Percentiles rank a stretch among this genome's conserved stretches.
These are phyloP conservation scores for Graphilbum ipis-grandicollis DNA, from an alignment of 2,329 filamentous ascomycete genomes.

Conservation along the genomic window DNA sequence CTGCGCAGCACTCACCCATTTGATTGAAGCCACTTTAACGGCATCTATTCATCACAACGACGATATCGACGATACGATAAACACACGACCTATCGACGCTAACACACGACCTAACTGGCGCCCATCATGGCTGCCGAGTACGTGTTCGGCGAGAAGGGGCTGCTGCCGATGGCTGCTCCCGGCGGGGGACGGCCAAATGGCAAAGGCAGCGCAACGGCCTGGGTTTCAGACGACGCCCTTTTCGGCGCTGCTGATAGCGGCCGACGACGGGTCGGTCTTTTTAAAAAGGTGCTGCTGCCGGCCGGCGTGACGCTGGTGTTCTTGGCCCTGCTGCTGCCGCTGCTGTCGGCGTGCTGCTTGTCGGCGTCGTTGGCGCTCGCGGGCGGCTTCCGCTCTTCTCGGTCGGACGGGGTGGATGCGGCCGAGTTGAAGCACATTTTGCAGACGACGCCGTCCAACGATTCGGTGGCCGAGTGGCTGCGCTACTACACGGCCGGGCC, in stretches of 20 bases:
- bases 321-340: slow-evolving; percentile 1
- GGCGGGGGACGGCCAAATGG: too few relatives aligned
- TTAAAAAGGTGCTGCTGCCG: not conserved
- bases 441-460: slow-evolving; percentile 37
- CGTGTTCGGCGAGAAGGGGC: not conserved
- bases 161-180: not conserved
- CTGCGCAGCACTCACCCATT: too few relatives aligned
- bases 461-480: slow-evolving; percentile 52
- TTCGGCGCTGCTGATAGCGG: too few relatives aligned
- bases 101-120: not conserved
- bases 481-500: slow-evolving; percentile 61
- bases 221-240: too few relatives aligned
- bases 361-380: not conserved
- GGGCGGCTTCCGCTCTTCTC: too few relatives aligned
- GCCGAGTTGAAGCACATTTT: slow-evolving; percentile 38
- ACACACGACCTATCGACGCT: too few relatives aligned
- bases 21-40: too few relatives aligned
- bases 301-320: slow-evolving; percentile 2
- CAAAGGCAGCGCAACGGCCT: too few relatives aligned
- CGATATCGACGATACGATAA: too few relatives aligned
- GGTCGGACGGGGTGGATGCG: too few relatives aligned
- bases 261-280: not conserved
- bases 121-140: slow-evolving; percentile 31
- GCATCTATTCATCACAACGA: too few relatives aligned
- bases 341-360: slow-evolving; percentile 2